These are phyloP conservation scores for Yamadazyma sp. DNA, from an alignment of 1,139 yeast genomes.

Conservation along the genomic window DNA sequence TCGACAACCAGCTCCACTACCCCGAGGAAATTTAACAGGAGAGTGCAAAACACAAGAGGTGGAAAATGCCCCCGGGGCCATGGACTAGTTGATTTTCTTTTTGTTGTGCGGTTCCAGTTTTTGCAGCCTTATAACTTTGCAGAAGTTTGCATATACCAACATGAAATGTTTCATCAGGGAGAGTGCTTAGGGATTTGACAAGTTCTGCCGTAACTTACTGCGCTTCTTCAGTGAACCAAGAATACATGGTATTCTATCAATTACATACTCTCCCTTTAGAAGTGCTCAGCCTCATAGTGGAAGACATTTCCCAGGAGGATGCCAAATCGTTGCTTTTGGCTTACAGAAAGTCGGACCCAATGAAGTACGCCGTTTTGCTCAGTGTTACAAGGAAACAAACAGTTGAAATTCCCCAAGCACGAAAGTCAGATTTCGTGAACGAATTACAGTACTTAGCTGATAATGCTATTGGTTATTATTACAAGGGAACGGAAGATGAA, in stretches of 20 bases:
- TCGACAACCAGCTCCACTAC: conserved; percentile 48
- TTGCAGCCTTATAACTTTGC: background rate
- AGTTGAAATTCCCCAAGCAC: no score
- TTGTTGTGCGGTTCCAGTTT: background rate
- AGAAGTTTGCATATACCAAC: background rate
- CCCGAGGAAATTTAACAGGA: conserved; percentile 27
- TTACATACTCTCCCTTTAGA: background rate
- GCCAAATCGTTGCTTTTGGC: background rate
- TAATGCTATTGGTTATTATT: no score
- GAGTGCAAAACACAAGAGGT: no score
- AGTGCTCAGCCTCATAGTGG: background rate
- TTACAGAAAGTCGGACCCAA: background rate
- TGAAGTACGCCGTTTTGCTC: background rate
- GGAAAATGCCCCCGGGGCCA: no score
- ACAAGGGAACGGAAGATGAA: no score
- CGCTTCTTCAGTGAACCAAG: no score
- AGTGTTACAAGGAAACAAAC: no score
- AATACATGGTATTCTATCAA: no score
- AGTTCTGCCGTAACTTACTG: no score
- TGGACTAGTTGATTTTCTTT: background rate
- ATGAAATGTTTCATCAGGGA: background rate
- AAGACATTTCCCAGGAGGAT: background rate
- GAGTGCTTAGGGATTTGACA: no score
- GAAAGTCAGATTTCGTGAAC: no score
- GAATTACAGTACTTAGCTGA: no score